Percentiles rank a stretch among this genome's conserved stretches.
These are phyloP conservation scores for Penicillium dipodomyicola DNA, from an alignment of 495 filamentous ascomycete species.

Conservation along the genomic window DNA sequence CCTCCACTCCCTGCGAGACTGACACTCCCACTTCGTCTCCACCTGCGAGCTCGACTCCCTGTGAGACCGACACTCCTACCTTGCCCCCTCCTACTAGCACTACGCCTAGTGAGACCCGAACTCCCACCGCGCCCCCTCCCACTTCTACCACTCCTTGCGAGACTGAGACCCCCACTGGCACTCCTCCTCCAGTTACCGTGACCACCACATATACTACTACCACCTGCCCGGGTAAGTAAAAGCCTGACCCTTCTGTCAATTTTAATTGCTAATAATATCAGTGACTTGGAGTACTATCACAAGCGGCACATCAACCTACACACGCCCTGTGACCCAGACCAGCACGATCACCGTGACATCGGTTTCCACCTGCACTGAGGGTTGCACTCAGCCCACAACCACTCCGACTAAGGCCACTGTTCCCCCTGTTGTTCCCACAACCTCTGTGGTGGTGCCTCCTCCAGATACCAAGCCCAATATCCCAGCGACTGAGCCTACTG, in stretches of 20 bases:
- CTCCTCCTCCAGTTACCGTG: constrained; percentile 15
- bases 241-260: not conserved
- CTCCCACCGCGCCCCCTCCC: not conserved
- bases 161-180: constrained; percentile 1
- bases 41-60: constrained; percentile 3
- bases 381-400: constrained; percentile 16
- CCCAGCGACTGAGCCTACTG: constrained; percentile 6
- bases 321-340: constrained; percentile 27
- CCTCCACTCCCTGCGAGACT: no score
- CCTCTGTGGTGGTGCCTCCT: not conserved
- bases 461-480: constrained; percentile 4
- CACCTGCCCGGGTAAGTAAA: constrained; percentile 27
- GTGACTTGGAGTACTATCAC: constrained; percentile 28
- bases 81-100: not conserved
- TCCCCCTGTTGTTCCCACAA: constrained; percentile 2
- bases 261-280: constrained; percentile 13
- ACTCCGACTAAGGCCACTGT: not conserved
- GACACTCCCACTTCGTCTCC: not conserved
- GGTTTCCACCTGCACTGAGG: constrained; percentile 22
- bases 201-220: constrained; percentile 25
- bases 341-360: constrained; percentile 28
- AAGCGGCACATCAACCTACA: constrained; percentile 27
- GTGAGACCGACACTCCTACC: constrained; percentile 6
- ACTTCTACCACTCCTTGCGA: constrained; percentile 13
- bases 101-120: constrained; percentile 2